A percentile compares a stretch with the other conserved stretches of the same genome.
phyloP scores from a whole-genome alignment of 257 asterid species.

The Knoxia roxburghii region DNA sequence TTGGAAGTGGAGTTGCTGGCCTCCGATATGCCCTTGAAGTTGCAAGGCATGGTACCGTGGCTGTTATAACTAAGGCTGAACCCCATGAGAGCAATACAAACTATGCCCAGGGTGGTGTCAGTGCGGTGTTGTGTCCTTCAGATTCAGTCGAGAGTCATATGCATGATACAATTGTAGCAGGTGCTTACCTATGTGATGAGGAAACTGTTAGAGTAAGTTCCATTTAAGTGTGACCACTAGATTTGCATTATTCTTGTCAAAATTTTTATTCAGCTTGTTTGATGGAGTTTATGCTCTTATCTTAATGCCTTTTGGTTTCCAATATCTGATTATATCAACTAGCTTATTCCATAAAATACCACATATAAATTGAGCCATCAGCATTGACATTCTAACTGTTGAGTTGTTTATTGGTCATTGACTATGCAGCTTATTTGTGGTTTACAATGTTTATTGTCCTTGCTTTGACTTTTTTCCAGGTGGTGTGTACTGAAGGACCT shows the following conservation, averaged over 20 bases:
- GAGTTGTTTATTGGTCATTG: no score
- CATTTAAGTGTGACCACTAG: not conserved
- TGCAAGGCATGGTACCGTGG: conserved; percentile 84
- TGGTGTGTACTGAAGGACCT: conserved; percentile 98
- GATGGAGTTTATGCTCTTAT: not conserved
- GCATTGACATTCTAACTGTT: not conserved
- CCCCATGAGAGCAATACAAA: conserved; percentile 98
- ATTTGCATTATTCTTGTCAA: not conserved
- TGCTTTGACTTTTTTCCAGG: conserved; percentile 38
- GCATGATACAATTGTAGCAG: conserved; percentile 93
- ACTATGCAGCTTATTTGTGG: no score
- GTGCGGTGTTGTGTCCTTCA: conserved; percentile 92
- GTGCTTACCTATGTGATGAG: conserved; percentile 96
- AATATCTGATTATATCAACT: not conserved
- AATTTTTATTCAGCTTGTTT: not conserved
- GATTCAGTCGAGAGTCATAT: conserved; percentile 97
- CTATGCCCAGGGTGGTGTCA: conserved; percentile 98
- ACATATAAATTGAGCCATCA: no score
- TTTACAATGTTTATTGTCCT: not conserved
- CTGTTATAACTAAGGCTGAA: conserved; percentile 92
- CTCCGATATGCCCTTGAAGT: conserved; percentile 98
- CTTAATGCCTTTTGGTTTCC: not conserved
- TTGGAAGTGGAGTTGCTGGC: conserved; percentile 99
- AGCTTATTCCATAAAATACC: not conserved
- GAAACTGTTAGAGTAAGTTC: conserved; percentile 92